These are phyloP conservation scores for Calonectria fujianensis DNA, from an alignment of 2,329 filamentous ascomycete genomes.

Conservation along the genomic window DNA sequence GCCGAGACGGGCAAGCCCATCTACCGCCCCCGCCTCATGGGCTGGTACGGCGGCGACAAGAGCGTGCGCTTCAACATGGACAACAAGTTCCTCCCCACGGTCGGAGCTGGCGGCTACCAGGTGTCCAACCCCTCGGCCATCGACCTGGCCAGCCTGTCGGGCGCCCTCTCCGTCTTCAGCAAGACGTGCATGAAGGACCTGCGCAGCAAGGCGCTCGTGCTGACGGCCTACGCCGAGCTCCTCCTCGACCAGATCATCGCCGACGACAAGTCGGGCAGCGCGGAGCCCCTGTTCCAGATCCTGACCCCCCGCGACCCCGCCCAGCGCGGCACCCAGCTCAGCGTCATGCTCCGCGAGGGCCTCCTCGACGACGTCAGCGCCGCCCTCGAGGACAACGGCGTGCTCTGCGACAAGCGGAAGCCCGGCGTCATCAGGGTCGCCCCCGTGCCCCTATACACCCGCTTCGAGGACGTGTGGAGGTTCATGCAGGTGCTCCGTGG, in stretches of 20 bases:
- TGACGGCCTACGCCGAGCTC: constrained; percentile 86
- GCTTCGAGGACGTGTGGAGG: constrained; percentile 80
- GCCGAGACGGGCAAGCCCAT: constrained; percentile 58
- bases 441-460: constrained; percentile 89
- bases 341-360: constrained; percentile 80
- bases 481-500: constrained; percentile 66
- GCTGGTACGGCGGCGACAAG: constrained; percentile 93
- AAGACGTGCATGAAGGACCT: constrained; percentile 82
- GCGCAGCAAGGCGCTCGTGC: constrained; percentile 80
- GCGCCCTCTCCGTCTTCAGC: constrained; percentile 83
- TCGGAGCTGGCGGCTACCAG: constrained; percentile 88
- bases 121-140: constrained; percentile 88
- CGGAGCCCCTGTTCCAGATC: constrained; percentile 71
- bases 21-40: constrained; percentile 81
- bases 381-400: constrained; percentile 79
- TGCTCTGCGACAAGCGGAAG: constrained; percentile 88
- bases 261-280: constrained; percentile 49
- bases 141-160: constrained; percentile 84
- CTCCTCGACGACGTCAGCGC: constrained; percentile 81
- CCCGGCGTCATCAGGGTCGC: constrained; percentile 90
- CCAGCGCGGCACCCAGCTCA: constrained; percentile 86
- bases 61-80: constrained; percentile 87
- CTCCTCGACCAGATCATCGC: constrained; percentile 71
- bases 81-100: constrained; percentile 84
- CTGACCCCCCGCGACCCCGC: constrained; percentile 82